These are phyloP conservation scores for Mycena capillaripes DNA, from an alignment of 768 basidiomycete species.

Conservation along the genomic window DNA sequence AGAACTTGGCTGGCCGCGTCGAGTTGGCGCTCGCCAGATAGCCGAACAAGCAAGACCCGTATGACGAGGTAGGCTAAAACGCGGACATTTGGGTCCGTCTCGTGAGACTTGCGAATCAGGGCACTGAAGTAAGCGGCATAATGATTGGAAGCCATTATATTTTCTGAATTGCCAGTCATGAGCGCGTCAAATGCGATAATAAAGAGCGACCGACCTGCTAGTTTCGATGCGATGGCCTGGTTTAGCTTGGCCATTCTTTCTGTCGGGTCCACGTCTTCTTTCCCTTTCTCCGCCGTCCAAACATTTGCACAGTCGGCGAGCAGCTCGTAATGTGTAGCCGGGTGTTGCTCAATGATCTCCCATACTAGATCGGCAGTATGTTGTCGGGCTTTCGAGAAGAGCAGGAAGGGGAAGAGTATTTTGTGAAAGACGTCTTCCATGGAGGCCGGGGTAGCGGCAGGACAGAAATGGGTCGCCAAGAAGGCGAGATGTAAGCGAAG, in stretches of 20 bases:
- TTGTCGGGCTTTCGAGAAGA: slow-evolving; percentile 80
- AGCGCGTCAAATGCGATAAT: neutral
- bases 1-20: slow-evolving; percentile 65
- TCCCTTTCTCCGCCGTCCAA: slow-evolving; percentile 51
- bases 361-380: slow-evolving; percentile 78
- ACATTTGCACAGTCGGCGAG: slow-evolving; percentile 68
- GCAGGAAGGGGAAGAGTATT: slow-evolving; percentile 79
- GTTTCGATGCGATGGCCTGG: slow-evolving; percentile 65
- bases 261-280: slow-evolving; percentile 44
- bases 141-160: slow-evolving; percentile 68
- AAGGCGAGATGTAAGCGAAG: slow-evolving; percentile 72
- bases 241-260: slow-evolving; percentile 54
- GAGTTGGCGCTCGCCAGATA: slow-evolving; percentile 73
- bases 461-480: slow-evolving; percentile 62
- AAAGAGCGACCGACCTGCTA: slow-evolving; percentile 69
- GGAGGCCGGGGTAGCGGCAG: slow-evolving; percentile 39
- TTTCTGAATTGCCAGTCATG: slow-evolving; percentile 59
- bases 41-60: slow-evolving; percentile 68
- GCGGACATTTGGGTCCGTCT: slow-evolving; percentile 64
- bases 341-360: slow-evolving; percentile 68
- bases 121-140: slow-evolving; percentile 58
- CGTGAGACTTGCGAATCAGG: slow-evolving; percentile 67
- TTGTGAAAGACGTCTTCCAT: slow-evolving; percentile 59
- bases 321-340: slow-evolving; percentile 54
- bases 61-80: slow-evolving; percentile 73